Evolutionary conservation across 2,329 filamentous ascomycete species (phyloP).

Genomic region (Fusarium azukiicola): DNA sequence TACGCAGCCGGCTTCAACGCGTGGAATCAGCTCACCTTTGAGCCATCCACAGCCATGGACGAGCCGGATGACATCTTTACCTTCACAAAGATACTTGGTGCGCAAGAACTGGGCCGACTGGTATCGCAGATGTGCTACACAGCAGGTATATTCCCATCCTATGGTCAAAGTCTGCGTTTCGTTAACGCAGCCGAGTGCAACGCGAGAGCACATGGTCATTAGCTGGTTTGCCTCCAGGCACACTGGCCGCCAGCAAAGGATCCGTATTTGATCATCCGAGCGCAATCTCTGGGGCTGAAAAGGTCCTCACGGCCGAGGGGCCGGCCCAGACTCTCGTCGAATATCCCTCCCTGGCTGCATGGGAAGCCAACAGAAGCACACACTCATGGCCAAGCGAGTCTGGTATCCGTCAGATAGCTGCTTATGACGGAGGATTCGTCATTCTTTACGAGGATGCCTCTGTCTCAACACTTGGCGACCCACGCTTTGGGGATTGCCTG

Average conservation of each 20-base stretch:
- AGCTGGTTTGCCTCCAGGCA: slow-evolving; percentile 1
- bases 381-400: slow-evolving; percentile 50
- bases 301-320: slow-evolving; percentile 25
- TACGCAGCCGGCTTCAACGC: slow-evolving; percentile 79
- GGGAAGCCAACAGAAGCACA: slow-evolving; percentile 27
- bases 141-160: slow-evolving; percentile 60
- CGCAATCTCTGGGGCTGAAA: slow-evolving; percentile 46
- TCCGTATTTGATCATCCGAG: slow-evolving; percentile 29
- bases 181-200: slow-evolving; percentile 44
- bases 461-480: slow-evolving; percentile 78
- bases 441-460: slow-evolving; percentile 67
- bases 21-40: slow-evolving; percentile 75
- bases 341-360: slow-evolving; percentile 50
- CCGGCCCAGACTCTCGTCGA: slow-evolving; percentile 39
- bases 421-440: slow-evolving; percentile 73
- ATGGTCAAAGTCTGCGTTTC: no score
- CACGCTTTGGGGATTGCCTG: slow-evolving; percentile 77
- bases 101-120: slow-evolving; percentile 60
- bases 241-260: slow-evolving; percentile 25
- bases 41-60: slow-evolving; percentile 18
- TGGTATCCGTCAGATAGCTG: slow-evolving; percentile 65
- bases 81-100: slow-evolving; percentile 68
- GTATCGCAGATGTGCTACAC: slow-evolving; percentile 68
- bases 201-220: slow-evolving; percentile 33
- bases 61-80: slow-evolving; percentile 69